These are phyloP conservation scores for Penicillium verrucosum DNA, from an alignment of 2,329 filamentous ascomycete species.

Conservation along the genomic window DNA sequence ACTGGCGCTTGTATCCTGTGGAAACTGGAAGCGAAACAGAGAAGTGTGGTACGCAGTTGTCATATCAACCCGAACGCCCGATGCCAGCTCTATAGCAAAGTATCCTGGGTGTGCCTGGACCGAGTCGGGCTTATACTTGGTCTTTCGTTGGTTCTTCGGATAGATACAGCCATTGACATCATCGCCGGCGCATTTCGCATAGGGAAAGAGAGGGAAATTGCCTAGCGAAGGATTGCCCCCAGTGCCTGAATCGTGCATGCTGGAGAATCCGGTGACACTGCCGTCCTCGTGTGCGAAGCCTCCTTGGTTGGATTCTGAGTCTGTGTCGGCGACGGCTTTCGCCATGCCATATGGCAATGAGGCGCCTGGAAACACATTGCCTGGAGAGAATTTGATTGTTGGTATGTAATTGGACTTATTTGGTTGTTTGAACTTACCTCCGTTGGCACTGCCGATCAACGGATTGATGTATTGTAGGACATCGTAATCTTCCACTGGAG, in stretches of 20 bases:
- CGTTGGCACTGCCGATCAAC: constrained; percentile 54
- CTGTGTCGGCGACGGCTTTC: constrained; percentile 55
- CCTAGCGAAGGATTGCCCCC: constrained; percentile 61
- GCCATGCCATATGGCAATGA: constrained; percentile 55
- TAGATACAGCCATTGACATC: constrained; percentile 62
- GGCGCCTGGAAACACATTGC: constrained; percentile 58
- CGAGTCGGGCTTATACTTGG: constrained; percentile 48
- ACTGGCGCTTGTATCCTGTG: constrained; percentile 48
- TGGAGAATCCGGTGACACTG: constrained; percentile 51
- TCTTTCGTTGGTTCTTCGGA: constrained; percentile 52
- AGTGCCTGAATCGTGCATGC: constrained; percentile 52
- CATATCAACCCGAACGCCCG: constrained; percentile 62
- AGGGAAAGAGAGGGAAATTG: constrained; percentile 70
- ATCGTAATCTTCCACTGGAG: constrained; percentile 33
- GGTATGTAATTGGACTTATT: not conserved
- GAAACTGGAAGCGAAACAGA: constrained; percentile 64
- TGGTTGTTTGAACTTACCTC: constrained; percentile 30
- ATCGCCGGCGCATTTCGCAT: constrained; percentile 58
- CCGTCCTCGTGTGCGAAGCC: constrained; percentile 54
- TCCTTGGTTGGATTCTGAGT: constrained; percentile 52
- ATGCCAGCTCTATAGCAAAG: constrained; percentile 59
- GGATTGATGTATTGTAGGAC: constrained; percentile 49
- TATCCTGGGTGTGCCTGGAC: constrained; percentile 63
- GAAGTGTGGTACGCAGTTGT: constrained; percentile 62
- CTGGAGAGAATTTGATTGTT: constrained; percentile 21